A percentile compares a stretch with the other conserved stretches of the same genome.
These are phyloP conservation scores for Dendrobium chrysotoxum DNA, from an alignment of 106 monocot genomes.

Conservation along the genomic window DNA sequence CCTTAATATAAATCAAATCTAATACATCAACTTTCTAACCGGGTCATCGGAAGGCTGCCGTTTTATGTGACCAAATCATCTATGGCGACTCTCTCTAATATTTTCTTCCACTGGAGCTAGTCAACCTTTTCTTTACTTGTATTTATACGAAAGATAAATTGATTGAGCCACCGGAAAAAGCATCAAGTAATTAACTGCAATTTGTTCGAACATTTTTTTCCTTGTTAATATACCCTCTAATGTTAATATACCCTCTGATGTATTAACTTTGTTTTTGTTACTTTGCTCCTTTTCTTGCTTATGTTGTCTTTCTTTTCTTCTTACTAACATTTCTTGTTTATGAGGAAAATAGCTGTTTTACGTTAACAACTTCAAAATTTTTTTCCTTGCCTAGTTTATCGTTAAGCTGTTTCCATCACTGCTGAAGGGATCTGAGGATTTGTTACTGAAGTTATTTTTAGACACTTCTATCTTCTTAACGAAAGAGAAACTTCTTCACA, in stretches of 20 bases:
- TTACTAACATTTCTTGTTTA: neutral
- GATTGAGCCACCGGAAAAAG: neutral
- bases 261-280: neutral
- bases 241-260: neutral
- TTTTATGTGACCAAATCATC: no score
- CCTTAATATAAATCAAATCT: no score
- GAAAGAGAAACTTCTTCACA: neutral
- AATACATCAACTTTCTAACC: no score
- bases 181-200: neutral
- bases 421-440: constrained; percentile 7
- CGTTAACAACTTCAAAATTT: neutral
- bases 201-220: neutral
- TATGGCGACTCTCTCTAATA: no score
- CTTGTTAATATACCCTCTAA: neutral
- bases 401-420: constrained; percentile 2
- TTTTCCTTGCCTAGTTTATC: neutral
- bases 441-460: constrained; percentile 1
- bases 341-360: neutral
- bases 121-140: neutral
- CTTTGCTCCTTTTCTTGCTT: neutral
- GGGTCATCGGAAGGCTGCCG: no score
- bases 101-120: no score
- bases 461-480: neutral
- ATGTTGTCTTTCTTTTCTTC: neutral
- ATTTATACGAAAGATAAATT: neutral